phyloP scores from a whole-genome alignment of 805 yeast genomes.

The Cyberlindnera saturnus region DNA sequence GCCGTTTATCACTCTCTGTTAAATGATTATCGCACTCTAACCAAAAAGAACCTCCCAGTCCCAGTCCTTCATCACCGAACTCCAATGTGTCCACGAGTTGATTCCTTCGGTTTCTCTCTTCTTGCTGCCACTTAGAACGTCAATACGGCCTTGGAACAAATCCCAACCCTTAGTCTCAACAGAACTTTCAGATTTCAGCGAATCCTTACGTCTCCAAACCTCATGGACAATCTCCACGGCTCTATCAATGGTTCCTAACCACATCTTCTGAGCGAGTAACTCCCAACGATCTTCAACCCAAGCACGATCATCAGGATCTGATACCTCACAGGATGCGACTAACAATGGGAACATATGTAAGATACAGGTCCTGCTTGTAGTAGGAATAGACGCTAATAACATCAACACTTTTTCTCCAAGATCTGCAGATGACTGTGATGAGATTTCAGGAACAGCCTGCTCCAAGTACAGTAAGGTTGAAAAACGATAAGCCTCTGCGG shows the following conservation, averaged over 20 bases:
- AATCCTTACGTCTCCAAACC: slow-evolving; percentile 61
- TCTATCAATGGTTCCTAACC: slow-evolving; percentile 63
- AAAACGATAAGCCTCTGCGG: slow-evolving; percentile 65
- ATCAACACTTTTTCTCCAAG: slow-evolving; percentile 56
- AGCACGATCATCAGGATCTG: slow-evolving; percentile 48
- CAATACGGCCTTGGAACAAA: slow-evolving; percentile 19
- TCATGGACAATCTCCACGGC: slow-evolving; percentile 66
- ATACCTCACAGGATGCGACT: slow-evolving; percentile 62
- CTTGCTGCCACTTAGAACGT: slow-evolving; percentile 15
- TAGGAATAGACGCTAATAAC: slow-evolving; percentile 57
- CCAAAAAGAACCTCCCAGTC: slow-evolving; percentile 66
- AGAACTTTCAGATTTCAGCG: slow-evolving; percentile 1
- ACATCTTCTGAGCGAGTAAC: slow-evolving; percentile 43
- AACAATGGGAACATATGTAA: slow-evolving; percentile 62
- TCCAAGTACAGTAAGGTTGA: slow-evolving; percentile 55
- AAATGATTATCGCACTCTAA: neutral
- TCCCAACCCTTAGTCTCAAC: slow-evolving; percentile 13
- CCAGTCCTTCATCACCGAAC: slow-evolving; percentile 68
- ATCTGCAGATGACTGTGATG: slow-evolving; percentile 45
- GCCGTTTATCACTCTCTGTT: neutral
- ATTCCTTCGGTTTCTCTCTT: slow-evolving; percentile 35
- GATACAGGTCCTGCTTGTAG: slow-evolving; percentile 47
- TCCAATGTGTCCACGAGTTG: slow-evolving; percentile 56
- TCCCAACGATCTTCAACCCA: slow-evolving; percentile 60
- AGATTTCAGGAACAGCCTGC: slow-evolving; percentile 68